phyloP scores from a whole-genome alignment of 2,329 filamentous ascomycete species.

The Aureobasidium namibiae region DNA sequence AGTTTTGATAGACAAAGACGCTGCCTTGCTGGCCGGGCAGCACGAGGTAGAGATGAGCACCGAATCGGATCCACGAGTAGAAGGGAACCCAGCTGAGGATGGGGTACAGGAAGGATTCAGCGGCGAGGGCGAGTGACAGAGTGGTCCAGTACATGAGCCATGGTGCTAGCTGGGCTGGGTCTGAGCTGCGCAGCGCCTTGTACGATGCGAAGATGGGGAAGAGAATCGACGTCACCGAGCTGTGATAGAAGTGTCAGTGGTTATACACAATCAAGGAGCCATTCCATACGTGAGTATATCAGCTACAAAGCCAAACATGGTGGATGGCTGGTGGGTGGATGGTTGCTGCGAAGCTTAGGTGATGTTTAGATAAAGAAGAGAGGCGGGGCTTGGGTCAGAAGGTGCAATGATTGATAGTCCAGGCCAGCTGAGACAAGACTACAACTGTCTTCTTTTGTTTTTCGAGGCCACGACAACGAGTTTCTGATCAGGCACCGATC shows the following conservation, averaged over 20 bases:
- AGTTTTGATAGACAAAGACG: conserved; percentile 71
- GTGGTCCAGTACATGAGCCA: conserved; percentile 99
- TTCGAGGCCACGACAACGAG: background rate
- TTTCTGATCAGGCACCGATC: background rate
- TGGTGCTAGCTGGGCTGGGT: conserved; percentile 82
- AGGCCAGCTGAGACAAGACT: conserved; percentile 1
- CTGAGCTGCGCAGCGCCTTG: conserved; percentile 89
- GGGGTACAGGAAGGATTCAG: conserved; percentile 82
- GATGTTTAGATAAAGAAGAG: background rate
- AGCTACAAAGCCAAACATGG: conserved; percentile 70
- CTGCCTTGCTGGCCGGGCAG: conserved; percentile 96
- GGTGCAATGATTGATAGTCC: background rate
- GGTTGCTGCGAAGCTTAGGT: background rate
- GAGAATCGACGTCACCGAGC: conserved; percentile 78
- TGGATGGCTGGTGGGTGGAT: background rate
- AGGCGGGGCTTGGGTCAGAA: background rate
- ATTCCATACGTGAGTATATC: conserved; percentile 65
- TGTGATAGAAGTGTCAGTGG: conserved; percentile 31
- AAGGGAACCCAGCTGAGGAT: conserved; percentile 88
- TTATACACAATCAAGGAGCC: conserved; percentile 14
- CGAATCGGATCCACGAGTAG: conserved; percentile 82
- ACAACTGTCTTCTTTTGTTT: background rate
- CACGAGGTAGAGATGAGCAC: conserved; percentile 86
- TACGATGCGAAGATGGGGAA: conserved; percentile 96
- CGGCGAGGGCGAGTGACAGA: conserved; percentile 68